These are phyloP conservation scores for Leccinum longicurvipes DNA, from an alignment of 768 basidiomycete genomes.

Conservation along the genomic window DNA sequence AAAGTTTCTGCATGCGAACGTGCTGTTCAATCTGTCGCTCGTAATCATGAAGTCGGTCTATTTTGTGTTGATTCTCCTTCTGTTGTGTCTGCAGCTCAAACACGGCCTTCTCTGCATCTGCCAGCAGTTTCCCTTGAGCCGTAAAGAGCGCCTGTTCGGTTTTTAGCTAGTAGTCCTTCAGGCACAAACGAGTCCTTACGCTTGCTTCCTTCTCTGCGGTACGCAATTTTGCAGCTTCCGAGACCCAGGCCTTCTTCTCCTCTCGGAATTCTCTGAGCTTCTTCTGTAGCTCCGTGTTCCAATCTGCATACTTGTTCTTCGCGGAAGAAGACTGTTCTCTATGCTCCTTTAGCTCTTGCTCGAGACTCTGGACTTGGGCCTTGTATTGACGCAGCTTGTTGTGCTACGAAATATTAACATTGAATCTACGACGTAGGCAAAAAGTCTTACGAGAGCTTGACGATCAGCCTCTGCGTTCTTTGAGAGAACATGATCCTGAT, in stretches of 20 bases:
- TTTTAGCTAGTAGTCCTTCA: not conserved
- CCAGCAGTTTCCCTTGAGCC: conserved; percentile 66
- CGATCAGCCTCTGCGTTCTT: conserved; percentile 77
- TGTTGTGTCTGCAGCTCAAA: conserved; percentile 71
- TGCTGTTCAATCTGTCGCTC: conserved; percentile 86
- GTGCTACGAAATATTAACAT: conserved; percentile 45
- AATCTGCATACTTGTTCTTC: conserved; percentile 78
- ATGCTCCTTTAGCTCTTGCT: conserved; percentile 68
- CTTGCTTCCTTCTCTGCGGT: conserved; percentile 68
- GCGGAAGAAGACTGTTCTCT: conserved; percentile 68
- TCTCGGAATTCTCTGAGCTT: conserved; percentile 72
- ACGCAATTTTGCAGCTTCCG: conserved; percentile 65
- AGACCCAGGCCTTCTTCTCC: conserved; percentile 74
- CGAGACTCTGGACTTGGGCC: conserved; percentile 60
- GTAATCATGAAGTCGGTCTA: conserved; percentile 78
- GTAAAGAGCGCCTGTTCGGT: conserved; percentile 53
- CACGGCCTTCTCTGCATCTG: conserved; percentile 65
- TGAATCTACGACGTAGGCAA: not conserved
- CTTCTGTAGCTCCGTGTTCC: conserved; percentile 78
- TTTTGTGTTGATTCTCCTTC: conserved; percentile 78
- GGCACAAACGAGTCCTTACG: conserved; percentile 34
- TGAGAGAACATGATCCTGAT: conserved; percentile 68
- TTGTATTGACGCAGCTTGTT: conserved; percentile 81
- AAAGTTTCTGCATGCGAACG: conserved; percentile 69
- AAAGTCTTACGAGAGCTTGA: conserved; percentile 65